Percentiles rank a stretch among this genome's conserved stretches.
These are phyloP conservation scores for Dryadomyces quercus-mongolicae DNA, from an alignment of 2,329 filamentous ascomycete genomes.

Conservation along the genomic window DNA sequence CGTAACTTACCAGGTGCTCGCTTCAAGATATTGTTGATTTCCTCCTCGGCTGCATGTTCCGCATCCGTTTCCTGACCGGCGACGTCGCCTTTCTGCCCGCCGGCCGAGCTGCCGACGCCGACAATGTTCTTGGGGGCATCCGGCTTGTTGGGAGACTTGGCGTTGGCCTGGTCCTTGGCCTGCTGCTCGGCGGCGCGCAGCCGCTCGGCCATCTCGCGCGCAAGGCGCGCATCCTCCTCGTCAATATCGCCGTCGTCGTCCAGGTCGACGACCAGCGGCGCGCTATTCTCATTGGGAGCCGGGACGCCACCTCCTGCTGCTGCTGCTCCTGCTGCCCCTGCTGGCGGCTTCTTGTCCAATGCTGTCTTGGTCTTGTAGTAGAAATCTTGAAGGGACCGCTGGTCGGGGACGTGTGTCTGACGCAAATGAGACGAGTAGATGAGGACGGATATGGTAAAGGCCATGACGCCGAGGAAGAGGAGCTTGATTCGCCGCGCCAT, in stretches of 20 bases:
- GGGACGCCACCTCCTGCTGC: constrained; percentile 18
- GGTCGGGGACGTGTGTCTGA: constrained; percentile 33
- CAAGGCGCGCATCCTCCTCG: constrained; percentile 41
- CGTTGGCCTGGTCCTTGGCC: constrained; percentile 56
- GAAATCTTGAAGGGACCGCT: constrained; percentile 35
- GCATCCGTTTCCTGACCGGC: constrained; percentile 39
- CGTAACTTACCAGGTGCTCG: constrained; percentile 57
- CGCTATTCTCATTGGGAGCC: constrained; percentile 20
- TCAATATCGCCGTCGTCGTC: constrained; percentile 44
- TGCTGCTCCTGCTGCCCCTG: neutral
- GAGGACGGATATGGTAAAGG: constrained; percentile 53
- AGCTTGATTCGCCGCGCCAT: constrained; percentile 63
- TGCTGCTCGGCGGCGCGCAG: constrained; percentile 57
- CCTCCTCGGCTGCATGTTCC: constrained; percentile 53
- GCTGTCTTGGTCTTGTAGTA: constrained; percentile 48
- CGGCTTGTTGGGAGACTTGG: constrained; percentile 50
- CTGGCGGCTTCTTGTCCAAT: constrained; percentile 22
- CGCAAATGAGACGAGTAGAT: constrained; percentile 58
- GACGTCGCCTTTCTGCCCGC: constrained; percentile 34
- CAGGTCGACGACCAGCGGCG: constrained; percentile 29
- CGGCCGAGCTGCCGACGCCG: constrained; percentile 45
- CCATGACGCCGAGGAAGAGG: constrained; percentile 50
- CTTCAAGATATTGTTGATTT: constrained; percentile 70
- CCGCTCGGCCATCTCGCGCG: constrained; percentile 44
- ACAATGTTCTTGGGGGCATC: constrained; percentile 45